phyloP scores from a whole-genome alignment of 495 filamentous ascomycete species.

The Trichoderma erinaceum region DNA sequence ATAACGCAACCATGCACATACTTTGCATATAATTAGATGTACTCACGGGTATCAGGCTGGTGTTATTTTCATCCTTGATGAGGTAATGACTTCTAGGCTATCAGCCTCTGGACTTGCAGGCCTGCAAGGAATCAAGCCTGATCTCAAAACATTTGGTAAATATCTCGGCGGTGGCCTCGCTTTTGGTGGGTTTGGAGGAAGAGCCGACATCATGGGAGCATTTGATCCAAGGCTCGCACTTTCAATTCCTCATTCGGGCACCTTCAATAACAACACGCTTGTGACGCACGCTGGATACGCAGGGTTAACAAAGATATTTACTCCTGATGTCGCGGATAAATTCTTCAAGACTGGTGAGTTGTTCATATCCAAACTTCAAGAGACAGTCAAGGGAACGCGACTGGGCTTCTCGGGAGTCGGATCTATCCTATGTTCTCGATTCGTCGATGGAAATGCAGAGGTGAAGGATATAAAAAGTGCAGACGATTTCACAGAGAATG shows the following conservation, averaged over 20 bases:
- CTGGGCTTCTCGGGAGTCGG: conserved; percentile 38
- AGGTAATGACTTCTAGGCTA: conserved; percentile 59
- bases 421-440: conserved; percentile 40
- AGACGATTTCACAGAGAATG: conserved; percentile 46
- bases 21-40: neutral
- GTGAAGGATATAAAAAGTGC: conserved; percentile 23
- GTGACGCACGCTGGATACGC: conserved; percentile 50
- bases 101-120: conserved; percentile 41
- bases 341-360: conserved; percentile 36
- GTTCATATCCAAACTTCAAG: conserved; percentile 28
- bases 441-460: conserved; percentile 18
- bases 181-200: conserved; percentile 59
- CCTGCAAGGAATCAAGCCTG: conserved; percentile 41
- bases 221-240: conserved; percentile 43
- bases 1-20: neutral
- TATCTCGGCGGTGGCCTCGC: conserved; percentile 57
- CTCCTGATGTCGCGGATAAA: conserved; percentile 29
- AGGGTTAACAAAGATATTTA: conserved; percentile 39
- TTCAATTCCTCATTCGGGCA: conserved; percentile 50
- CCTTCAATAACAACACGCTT: conserved; percentile 63
- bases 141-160: conserved; percentile 58
- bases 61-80: conserved; percentile 55
- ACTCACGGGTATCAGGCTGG: conserved; percentile 25
- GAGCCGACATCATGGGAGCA: conserved; percentile 45
- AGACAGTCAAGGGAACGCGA: conserved; percentile 30